Conservation (phyloP, 2,329 filamentous ascomycete genomes). For the Neopestalotiopsis sp. region DNA sequence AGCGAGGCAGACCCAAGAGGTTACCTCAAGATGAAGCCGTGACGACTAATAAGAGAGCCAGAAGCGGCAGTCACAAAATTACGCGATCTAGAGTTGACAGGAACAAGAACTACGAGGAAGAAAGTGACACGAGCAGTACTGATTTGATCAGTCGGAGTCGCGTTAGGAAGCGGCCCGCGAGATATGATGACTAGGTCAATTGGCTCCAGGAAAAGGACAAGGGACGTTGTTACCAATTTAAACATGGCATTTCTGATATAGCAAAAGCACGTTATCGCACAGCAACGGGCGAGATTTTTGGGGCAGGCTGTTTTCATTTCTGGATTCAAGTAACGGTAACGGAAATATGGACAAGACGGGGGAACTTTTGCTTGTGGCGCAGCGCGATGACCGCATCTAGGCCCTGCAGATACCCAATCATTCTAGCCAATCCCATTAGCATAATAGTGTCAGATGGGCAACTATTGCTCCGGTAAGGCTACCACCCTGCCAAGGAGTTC, state of each 20-base stretch:
- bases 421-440: slow-evolving; percentile 6
- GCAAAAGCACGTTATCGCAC: not conserved
- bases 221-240: too few relatives aligned
- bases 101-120: slow-evolving; percentile 16
- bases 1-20: slow-evolving; percentile 13
- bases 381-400: not conserved
- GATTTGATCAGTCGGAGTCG: slow-evolving; percentile 26
- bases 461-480: slow-evolving; percentile 8
- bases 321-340: not conserved
- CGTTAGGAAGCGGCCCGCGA: slow-evolving; percentile 28
- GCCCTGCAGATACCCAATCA: slow-evolving; percentile 4
- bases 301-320: not conserved
- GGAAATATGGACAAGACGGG: not conserved
- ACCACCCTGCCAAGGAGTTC: not conserved
- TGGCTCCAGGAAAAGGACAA: not conserved
- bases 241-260: not conserved
- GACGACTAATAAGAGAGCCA: slow-evolving; percentile 28
- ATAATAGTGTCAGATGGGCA: slow-evolving; percentile 11
- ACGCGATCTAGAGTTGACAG: slow-evolving; percentile 23
- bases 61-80: not conserved
- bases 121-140: slow-evolving; percentile 26
- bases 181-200: slow-evolving; percentile 32
- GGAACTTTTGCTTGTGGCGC: not conserved
- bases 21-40: not conserved
- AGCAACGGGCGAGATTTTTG: not conserved